phyloP scores from a whole-genome alignment of 495 filamentous ascomycete species.

The Thermothielavioides terrestris region DNA sequence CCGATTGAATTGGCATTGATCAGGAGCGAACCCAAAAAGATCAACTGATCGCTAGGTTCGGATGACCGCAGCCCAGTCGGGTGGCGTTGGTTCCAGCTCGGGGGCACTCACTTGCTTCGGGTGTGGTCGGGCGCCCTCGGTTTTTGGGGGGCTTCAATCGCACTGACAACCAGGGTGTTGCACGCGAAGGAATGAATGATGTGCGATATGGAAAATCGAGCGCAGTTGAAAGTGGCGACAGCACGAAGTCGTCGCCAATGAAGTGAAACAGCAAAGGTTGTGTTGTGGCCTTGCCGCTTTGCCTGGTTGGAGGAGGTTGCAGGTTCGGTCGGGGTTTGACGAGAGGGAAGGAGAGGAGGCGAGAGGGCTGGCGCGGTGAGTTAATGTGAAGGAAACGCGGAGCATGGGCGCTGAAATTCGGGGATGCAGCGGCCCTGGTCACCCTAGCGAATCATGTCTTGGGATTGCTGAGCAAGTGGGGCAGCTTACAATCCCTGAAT shows the following conservation, averaged over 20 bases:
- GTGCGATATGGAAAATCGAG: not conserved
- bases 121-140: not conserved
- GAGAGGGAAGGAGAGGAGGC: constrained; percentile 23
- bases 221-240: constrained; percentile 7
- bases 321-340: constrained; percentile 23
- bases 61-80: not conserved
- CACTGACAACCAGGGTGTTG: not conserved
- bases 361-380: constrained; percentile 26
- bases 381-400: constrained; percentile 28
- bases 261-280: constrained; percentile 14
- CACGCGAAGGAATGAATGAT: constrained; percentile 10
- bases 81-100: not conserved
- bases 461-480: constrained; percentile 15
- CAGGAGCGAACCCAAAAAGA: not conserved
- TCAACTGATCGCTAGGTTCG: not conserved
- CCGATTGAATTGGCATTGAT: not conserved
- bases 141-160: constrained; percentile 10
- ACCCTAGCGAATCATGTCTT: constrained; percentile 11
- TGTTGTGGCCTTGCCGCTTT: constrained; percentile 11
- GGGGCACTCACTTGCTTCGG: constrained; percentile 1
- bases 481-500: constrained; percentile 15
- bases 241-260: constrained; percentile 7
- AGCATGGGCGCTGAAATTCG: constrained; percentile 22
- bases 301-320: constrained; percentile 15
- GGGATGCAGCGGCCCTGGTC: constrained; percentile 12